Percentiles rank a stretch among this genome's conserved stretches.
Conservation (phyloP, 129 eudicot species). For the Lactuca sativa region DNA sequence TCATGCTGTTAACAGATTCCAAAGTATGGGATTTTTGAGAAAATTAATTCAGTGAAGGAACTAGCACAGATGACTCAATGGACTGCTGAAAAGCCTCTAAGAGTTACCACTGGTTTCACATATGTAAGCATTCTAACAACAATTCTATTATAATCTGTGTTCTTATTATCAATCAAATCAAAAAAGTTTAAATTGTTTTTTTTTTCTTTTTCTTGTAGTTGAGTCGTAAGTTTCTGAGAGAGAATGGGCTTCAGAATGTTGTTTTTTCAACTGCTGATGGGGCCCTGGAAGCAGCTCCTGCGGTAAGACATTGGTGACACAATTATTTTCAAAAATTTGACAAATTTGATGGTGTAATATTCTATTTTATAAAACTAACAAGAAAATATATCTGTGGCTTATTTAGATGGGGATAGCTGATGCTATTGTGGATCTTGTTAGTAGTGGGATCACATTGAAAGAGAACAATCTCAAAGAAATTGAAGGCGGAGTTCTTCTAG, state of each 20-base stretch:
- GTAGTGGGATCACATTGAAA: slow-evolving; percentile 91
- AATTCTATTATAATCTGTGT: neutral
- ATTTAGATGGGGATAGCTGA: slow-evolving; percentile 96
- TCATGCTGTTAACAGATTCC: slow-evolving; percentile 56
- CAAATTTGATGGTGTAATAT: no score
- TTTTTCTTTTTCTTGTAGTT: slow-evolving; percentile 23
- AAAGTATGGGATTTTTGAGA: slow-evolving; percentile 94
- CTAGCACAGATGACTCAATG: slow-evolving; percentile 93
- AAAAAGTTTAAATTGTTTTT: neutral
- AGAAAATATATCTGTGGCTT: slow-evolving; percentile 2
- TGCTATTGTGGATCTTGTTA: slow-evolving; percentile 96
- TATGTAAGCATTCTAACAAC: slow-evolving; percentile 40
- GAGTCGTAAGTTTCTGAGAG: slow-evolving; percentile 72
- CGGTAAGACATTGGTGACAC: slow-evolving; percentile 48
- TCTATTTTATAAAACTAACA: no score
- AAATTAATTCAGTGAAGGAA: slow-evolving; percentile 77
- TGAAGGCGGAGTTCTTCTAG: slow-evolving; percentile 80
- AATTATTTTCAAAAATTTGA: neutral
- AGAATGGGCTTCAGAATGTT: slow-evolving; percentile 84
- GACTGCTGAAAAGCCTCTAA: slow-evolving; percentile 87
- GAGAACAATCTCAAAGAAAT: slow-evolving; percentile 96
- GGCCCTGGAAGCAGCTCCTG: slow-evolving; percentile 98
- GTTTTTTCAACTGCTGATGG: slow-evolving; percentile 97
- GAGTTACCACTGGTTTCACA: slow-evolving; percentile 95
- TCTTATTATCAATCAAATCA: slow-evolving; percentile 1